phyloP scores from a whole-genome alignment of 176 grass and related monocot species.

The Avena insularis region DNA sequence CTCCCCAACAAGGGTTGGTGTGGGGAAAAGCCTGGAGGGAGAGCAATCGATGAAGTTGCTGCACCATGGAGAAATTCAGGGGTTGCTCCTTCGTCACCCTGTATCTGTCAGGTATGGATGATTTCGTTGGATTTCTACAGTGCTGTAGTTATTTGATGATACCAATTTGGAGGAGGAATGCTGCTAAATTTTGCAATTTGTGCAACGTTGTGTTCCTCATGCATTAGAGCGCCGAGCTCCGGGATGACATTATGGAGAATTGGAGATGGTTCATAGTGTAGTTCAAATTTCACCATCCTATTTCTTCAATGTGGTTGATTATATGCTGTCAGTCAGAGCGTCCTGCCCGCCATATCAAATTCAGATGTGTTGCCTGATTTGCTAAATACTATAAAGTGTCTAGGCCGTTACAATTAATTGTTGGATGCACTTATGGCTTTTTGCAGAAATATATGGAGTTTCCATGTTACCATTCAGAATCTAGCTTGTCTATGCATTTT shows the following conservation, averaged over 20 bases:
- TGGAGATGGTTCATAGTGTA: too few species aligned
- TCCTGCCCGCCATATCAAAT: too few species aligned
- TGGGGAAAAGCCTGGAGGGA: not conserved
- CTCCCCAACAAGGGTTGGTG: not conserved
- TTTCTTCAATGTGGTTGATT: not conserved
- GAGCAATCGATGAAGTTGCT: not conserved
- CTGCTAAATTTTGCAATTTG: not conserved
- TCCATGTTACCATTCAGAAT: constrained; percentile 5
- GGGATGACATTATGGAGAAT: too few species aligned
- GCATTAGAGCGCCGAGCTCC: too few species aligned
- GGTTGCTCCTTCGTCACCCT: constrained; percentile 17
- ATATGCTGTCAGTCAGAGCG: too few species aligned
- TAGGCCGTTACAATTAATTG: not conserved
- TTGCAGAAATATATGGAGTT: not conserved
- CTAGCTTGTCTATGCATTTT: not conserved
- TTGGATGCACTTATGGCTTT: not conserved
- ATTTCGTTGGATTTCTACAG: not conserved
- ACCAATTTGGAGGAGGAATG: not conserved
- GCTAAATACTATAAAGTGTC: too few species aligned
- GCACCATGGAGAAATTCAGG: constrained; percentile 34
- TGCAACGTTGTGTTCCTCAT: not conserved
- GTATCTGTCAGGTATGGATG: constrained; percentile 31
- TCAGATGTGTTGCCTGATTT: too few species aligned
- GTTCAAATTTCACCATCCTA: not conserved
- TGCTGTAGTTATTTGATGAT: not conserved